A percentile compares a stretch with the other conserved stretches of the same genome.
Conservation (phyloP, 2,329 filamentous ascomycete genomes). For the Diaporthe aspalathi region DNA sequence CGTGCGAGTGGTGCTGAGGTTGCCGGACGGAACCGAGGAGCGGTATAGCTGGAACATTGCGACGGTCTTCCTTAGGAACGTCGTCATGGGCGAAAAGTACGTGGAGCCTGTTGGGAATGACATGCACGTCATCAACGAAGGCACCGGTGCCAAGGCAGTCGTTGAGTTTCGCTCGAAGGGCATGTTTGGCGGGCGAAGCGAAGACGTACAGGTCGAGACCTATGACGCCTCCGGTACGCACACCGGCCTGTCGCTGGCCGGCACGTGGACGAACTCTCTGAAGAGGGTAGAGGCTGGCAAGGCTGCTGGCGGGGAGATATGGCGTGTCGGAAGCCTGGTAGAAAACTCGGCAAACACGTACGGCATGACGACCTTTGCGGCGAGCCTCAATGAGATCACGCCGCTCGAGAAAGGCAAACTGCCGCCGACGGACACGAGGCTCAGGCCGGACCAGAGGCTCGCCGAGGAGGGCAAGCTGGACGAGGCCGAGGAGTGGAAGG, state of each 20-base stretch:
- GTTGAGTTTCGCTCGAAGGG: constrained; percentile 94
- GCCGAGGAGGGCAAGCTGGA: constrained; percentile 48
- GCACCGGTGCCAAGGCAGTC: constrained; percentile 83
- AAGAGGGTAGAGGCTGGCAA: constrained; percentile 64
- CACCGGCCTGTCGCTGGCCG: constrained; percentile 75
- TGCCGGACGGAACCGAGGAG: constrained; percentile 77
- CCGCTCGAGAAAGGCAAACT: constrained; percentile 78
- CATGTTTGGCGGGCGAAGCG: constrained; percentile 95
- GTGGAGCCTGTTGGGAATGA: constrained; percentile 87
- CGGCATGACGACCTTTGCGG: constrained; percentile 89
- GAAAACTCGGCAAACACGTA: constrained; percentile 84
- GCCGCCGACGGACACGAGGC: constrained; percentile 82
- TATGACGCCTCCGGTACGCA: constrained; percentile 74
- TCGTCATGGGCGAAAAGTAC: constrained; percentile 98
- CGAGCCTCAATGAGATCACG: constrained; percentile 88
- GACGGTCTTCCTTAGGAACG: constrained; percentile 92
- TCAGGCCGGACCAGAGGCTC: constrained; percentile 88
- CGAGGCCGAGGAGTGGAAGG: constrained; percentile 45
- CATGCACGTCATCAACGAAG: constrained; percentile 88
- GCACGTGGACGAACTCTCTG: constrained; percentile 86
- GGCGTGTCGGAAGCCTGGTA: constrained; percentile 82
- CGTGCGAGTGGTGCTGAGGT: constrained; percentile 78
- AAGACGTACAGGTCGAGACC: constrained; percentile 85
- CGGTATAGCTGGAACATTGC: constrained; percentile 89
- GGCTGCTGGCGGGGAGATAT: constrained; percentile 74